Evolutionary conservation across 441 rosid genomes (phyloP).

Genomic region (Francoa sonchifolia): DNA sequence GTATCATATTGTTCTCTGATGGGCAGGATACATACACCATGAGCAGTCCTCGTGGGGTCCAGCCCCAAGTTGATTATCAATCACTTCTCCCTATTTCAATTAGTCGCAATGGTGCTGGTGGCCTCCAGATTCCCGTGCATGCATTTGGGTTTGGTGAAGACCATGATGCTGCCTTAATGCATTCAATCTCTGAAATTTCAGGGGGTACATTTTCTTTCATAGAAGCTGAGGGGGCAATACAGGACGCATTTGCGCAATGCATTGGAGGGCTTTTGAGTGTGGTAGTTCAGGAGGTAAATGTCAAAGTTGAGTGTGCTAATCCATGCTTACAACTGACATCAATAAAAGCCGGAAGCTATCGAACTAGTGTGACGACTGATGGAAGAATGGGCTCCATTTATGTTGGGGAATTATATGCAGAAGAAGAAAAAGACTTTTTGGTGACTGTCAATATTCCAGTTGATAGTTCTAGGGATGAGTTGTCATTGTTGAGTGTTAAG

Average conservation of each 20-base stretch:
- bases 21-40: constrained; percentile 81
- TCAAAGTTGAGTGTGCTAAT: constrained; percentile 35
- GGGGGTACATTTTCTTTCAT: constrained; percentile 96
- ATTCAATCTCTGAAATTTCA: constrained; percentile 74
- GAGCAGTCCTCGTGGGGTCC: constrained; percentile 25
- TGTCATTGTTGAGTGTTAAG: constrained; percentile 52
- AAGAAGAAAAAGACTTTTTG: constrained; percentile 81
- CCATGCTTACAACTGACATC: constrained; percentile 40
- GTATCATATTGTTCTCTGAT: constrained; percentile 82
- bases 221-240: constrained; percentile 78
- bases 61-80: constrained; percentile 47
- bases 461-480: constrained; percentile 29
- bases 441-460: constrained; percentile 48
- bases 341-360: constrained; percentile 78
- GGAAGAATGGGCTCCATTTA: constrained; percentile 47
- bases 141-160: constrained; percentile 92
- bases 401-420: constrained; percentile 94
- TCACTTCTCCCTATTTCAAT: constrained; percentile 59
- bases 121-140: constrained; percentile 84
- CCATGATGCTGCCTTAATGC: constrained; percentile 90
- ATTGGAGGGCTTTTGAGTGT: constrained; percentile 90
- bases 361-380: constrained; percentile 32
- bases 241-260: constrained; percentile 98
- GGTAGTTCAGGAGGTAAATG: constrained; percentile 60
- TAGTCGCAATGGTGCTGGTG: constrained; percentile 32